Evolutionary conservation across 2,329 filamentous ascomycete genomes (phyloP).

Genomic region (Colletotrichum endophyticum): DNA sequence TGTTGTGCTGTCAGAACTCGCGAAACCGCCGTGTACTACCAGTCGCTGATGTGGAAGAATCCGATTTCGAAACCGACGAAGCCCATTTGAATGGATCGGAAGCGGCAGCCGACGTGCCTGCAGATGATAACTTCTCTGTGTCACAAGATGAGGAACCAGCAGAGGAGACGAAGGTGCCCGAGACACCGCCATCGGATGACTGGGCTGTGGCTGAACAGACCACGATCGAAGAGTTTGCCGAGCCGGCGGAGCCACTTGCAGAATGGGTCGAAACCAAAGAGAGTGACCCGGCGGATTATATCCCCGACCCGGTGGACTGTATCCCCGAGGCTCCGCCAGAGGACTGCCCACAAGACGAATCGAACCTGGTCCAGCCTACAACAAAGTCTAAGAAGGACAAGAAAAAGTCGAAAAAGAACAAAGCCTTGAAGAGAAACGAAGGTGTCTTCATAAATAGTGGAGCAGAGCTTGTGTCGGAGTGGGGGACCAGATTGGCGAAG

Average conservation of each 20-base stretch:
- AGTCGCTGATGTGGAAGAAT: neutral
- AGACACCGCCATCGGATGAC: rapidly evolving
- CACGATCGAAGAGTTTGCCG: neutral
- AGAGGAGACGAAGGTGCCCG: neutral
- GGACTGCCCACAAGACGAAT: too few relatives aligned
- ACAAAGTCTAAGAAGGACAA: neutral
- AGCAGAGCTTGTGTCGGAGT: too few relatives aligned
- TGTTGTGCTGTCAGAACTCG: neutral
- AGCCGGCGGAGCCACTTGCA: neutral
- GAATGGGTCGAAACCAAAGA: too few relatives aligned
- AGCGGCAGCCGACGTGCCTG: neutral
- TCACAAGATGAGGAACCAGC: neutral
- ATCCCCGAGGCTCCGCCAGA: neutral
- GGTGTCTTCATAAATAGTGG: too few relatives aligned
- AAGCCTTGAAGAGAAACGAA: too few relatives aligned
- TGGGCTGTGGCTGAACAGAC: neutral
- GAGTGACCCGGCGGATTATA: too few relatives aligned
- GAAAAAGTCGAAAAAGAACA: neutral
- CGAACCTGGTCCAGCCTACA: too few relatives aligned
- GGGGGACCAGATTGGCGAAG: too few relatives aligned
- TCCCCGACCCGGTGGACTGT: neutral
- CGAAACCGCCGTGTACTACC: neutral
- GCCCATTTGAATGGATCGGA: neutral
- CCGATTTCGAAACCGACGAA: neutral
- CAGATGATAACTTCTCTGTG: rapidly evolving